phyloP scores from a whole-genome alignment of 108 stramenopile genomes.

The Skeletonema costatum region DNA sequence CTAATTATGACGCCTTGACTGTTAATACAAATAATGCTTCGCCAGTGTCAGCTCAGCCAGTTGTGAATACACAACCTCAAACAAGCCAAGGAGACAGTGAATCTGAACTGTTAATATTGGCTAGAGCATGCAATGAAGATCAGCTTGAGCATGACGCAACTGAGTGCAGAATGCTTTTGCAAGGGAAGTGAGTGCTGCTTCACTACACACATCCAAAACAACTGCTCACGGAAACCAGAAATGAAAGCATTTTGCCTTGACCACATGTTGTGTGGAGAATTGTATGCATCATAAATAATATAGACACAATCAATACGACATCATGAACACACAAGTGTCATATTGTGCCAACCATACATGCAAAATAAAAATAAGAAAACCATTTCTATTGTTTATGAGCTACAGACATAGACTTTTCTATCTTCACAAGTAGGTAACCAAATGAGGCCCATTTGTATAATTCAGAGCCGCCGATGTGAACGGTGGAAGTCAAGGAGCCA shows the following conservation, averaged over 20 bases:
- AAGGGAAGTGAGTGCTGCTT: constrained; percentile 37
- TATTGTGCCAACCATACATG: no score
- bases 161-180: constrained; percentile 24
- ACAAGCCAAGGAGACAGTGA: background rate
- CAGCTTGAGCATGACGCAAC: constrained; percentile 20
- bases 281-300: background rate
- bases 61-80: background rate
- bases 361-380: no score
- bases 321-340: no score
- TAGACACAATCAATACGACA: no score
- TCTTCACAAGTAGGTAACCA: no score
- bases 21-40: background rate
- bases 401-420: no score
- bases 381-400: no score
- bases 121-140: constrained; percentile 27
- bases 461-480: no score
- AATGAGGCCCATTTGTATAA: no score
- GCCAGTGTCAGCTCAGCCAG: background rate
- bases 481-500: no score
- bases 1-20: background rate
- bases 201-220: background rate
- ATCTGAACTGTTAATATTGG: constrained; percentile 14
- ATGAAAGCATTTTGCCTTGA: constrained; percentile 20
- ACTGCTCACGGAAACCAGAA: constrained; percentile 6
- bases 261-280: constrained; percentile 16